phyloP scores from a whole-genome alignment of 2,329 filamentous ascomycete genomes.

The Lojkania enalia region DNA sequence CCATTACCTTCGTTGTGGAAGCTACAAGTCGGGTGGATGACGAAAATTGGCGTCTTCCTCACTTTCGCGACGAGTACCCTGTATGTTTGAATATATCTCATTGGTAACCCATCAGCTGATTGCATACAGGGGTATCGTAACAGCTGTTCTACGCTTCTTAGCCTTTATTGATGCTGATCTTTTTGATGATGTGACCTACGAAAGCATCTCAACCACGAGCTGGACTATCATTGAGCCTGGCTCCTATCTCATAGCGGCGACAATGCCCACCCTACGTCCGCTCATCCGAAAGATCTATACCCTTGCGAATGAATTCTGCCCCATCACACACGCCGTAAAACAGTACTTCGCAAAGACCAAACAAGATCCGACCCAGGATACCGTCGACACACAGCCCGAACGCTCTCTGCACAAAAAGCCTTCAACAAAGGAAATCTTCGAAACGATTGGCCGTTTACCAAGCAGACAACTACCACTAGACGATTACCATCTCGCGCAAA shows the following conservation, averaged over 20 bases:
- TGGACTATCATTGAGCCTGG: constrained; percentile 27
- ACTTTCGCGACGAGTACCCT: constrained; percentile 22
- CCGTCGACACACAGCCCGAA: not conserved
- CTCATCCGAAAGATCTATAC: constrained; percentile 14
- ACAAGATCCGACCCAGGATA: not conserved
- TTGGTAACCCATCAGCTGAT: not conserved
- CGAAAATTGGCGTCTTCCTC: constrained; percentile 20
- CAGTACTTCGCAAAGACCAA: not conserved
- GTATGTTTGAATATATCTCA: constrained; percentile 12
- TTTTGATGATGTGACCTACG: constrained; percentile 20
- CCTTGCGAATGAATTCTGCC: not conserved
- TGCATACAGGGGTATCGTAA: constrained; percentile 19
- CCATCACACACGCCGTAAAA: constrained; percentile 1
- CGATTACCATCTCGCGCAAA: constrained; percentile 18
- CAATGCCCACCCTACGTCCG: constrained; percentile 22
- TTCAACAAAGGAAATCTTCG: constrained; percentile 10
- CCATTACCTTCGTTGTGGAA: constrained; percentile 42
- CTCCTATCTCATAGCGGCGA: constrained; percentile 23
- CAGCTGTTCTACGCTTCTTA: constrained; percentile 21
- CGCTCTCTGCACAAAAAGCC: constrained; percentile 5
- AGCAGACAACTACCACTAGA: constrained; percentile 16
- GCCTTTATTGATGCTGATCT: constrained; percentile 16
- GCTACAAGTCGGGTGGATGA: constrained; percentile 23
- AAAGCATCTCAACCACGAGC: constrained; percentile 14
- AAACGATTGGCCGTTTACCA: constrained; percentile 17